Base-by-base conservation (phyloP, 371 early-diverging fungal species). In the Syncephalastrum contaminatum region DNA sequence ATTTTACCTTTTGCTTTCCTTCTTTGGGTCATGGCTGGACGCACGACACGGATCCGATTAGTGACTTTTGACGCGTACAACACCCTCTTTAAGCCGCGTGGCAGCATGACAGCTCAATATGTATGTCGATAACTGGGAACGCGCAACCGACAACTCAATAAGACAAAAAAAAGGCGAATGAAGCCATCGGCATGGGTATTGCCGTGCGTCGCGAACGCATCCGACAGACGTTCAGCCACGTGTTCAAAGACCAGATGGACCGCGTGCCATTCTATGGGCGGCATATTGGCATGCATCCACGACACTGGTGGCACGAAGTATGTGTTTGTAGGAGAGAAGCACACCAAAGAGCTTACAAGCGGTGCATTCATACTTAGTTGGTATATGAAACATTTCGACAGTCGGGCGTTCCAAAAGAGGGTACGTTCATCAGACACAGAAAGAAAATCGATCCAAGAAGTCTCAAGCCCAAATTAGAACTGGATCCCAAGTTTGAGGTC, bases 81-180 rank as follows among this genome's bases (percentile, higher is more conserved):
- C 18, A 65, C 70, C 8, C 53, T 64, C 39, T 69, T 64, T 50
- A 69, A 69, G 51, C 70, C 65, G 20, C 44, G 49, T 53, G 64
- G 64, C 36, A 65, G 75, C 42, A 56, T 70, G 25, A 64, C 71
- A n/a, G 66, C 66, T 15, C 69, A 68, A 62, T 74, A 74, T 53
- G 75, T 74, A 64, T 51, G 53, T 47, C 18, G 7, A 8, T 18
- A 2, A 20, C 4, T 18, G 14, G 15, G 25, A 49, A 39, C 16
- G 49, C 24, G 19, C 21, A 16, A 18, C 19, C 18, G 39, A 30
- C 8, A 12, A 30, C 36, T 30, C 36, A 30, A 30, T 12, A 30
- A 30, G 10, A 4, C 1, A 16, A 0, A 25, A 0, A 25, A 18
- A 14, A 12, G 62, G 42, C 47, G 0, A 18, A 40, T 10, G 62